Evolutionary conservation across 768 basidiomycete species (phyloP).

Genomic region (Rhizopogon vulgaris): DNA sequence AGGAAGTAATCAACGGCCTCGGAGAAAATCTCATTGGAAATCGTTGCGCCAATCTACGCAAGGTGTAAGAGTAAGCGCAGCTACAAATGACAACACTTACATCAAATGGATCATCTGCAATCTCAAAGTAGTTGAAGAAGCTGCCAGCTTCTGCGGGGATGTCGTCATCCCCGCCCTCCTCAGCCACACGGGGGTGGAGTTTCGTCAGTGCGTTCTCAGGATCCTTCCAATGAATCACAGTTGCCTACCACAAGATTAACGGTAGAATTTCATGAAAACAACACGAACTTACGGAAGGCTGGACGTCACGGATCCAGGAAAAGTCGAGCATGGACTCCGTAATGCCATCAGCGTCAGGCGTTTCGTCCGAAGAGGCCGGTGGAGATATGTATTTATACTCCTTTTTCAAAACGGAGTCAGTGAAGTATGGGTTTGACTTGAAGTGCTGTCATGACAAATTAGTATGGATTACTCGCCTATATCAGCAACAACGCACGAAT

Average conservation of each 20-base stretch:
- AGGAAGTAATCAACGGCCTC: conserved; percentile 81
- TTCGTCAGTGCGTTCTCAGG: conserved; percentile 72
- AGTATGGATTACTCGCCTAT: conserved; percentile 2
- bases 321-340: conserved; percentile 76
- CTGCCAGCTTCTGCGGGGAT: conserved; percentile 63
- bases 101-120: conserved; percentile 56
- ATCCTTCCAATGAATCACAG: conserved; percentile 78
- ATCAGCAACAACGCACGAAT: conserved; percentile 58
- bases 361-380: conserved; percentile 45
- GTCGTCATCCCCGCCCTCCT: conserved; percentile 55
- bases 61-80: background rate
- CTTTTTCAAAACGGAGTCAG: conserved; percentile 70
- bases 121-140: conserved; percentile 87
- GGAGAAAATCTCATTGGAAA: conserved; percentile 75
- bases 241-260: conserved; percentile 34
- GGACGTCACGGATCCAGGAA: conserved; percentile 71
- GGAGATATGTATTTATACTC: conserved; percentile 69
- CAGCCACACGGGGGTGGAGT: conserved; percentile 60
- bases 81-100: conserved; percentile 34
- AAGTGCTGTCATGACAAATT: conserved; percentile 48
- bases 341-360: conserved; percentile 67
- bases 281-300: conserved; percentile 47
- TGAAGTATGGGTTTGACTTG: conserved; percentile 83
- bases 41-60: conserved; percentile 58
- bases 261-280: background rate